Evolutionary conservation across 495 filamentous ascomycete species (phyloP), one percentile per base, ranked within the genome.

Genomic region (Pseudomonodictys pantanalensis): DNA sequence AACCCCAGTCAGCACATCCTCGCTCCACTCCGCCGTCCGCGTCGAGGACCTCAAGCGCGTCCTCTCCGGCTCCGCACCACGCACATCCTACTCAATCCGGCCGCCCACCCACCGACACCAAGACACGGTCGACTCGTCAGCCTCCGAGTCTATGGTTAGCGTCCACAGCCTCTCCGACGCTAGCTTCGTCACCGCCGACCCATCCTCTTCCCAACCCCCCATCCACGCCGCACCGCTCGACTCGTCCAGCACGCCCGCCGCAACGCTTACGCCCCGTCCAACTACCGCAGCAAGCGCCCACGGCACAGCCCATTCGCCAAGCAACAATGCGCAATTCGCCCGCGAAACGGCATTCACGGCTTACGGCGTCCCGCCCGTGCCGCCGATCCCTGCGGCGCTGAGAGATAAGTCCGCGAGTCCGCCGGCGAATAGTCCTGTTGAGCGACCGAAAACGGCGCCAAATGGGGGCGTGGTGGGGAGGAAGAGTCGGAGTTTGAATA

Each of bases 1-100:
- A 25, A 76, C 79, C 17, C 77, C 77, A 17, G 73, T 76, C 26
- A 80, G 77, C 60, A 78, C 78, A 46, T 85, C 84, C 26, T 83
- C 75, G 67, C 72, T 83, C 56, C 84, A 81, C 25, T 85, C 82
- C 17, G 83, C 90, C 10, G 83, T 91, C n/a, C 86, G 87, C 32
- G 85, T 95, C n/a, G 90, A 91, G 54, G 90, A 95, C 65, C 77
- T 96, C 58, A 92, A 91, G 70, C 82, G 83, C 46, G 87, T 86
- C 22, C 79, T 89, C 15, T 84, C 83, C 2, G 84, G 58, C 22
- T 58, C 57, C 0, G 58, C 56, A 11, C 60, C 60, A n/a, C 65
- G 65, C 22, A 56, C 58, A 2, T 35, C 41, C 3, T 60, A 57
- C 25, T 55, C 56, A 1, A 52, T 46, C 22, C 56, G 64, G 18